These are phyloP conservation scores for Tilletia walkeri DNA, from an alignment of 1,284 basidiomycete genomes.

Conservation along the genomic window DNA sequence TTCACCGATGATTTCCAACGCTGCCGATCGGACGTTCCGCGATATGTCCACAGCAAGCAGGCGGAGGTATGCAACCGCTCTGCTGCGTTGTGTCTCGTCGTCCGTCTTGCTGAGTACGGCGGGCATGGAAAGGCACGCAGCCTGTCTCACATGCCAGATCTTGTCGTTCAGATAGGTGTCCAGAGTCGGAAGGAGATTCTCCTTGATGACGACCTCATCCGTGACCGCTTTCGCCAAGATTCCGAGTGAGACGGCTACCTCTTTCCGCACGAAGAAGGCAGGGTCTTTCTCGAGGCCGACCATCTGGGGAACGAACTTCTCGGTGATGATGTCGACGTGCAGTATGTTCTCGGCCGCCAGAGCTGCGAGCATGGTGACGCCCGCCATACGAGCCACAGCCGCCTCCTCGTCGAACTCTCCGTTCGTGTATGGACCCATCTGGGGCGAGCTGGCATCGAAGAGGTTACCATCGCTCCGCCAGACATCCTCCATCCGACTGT, in stretches of 20 bases:
- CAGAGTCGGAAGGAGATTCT: constrained; percentile 67
- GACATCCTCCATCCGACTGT: constrained; percentile 19
- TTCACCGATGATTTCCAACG: constrained; percentile 86
- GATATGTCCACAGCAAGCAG: constrained; percentile 68
- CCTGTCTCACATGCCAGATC: constrained; percentile 82
- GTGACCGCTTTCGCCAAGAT: constrained; percentile 74
- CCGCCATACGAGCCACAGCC: constrained; percentile 80
- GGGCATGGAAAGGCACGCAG: constrained; percentile 81
- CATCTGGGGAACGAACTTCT: constrained; percentile 76
- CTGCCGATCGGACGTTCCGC: constrained; percentile 72
- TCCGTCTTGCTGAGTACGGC: constrained; percentile 63
- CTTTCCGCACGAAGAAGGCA: constrained; percentile 79
- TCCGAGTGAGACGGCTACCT: constrained; percentile 84
- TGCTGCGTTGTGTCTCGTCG: constrained; percentile 37
- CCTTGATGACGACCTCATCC: background rate
- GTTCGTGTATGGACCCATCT: constrained; percentile 28
- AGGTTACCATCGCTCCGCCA: constrained; percentile 13
- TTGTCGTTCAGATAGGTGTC: constrained; percentile 70
- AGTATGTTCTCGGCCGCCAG: constrained; percentile 62
- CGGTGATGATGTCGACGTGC: constrained; percentile 57
- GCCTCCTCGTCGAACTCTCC: constrained; percentile 64
- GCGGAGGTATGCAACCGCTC: constrained; percentile 43
- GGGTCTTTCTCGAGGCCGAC: constrained; percentile 74
- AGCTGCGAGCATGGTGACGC: constrained; percentile 88
- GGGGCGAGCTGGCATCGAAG: constrained; percentile 21